phyloP scores from a whole-genome alignment of 2,329 filamentous ascomycete genomes.

The Alternaria sp. region DNA sequence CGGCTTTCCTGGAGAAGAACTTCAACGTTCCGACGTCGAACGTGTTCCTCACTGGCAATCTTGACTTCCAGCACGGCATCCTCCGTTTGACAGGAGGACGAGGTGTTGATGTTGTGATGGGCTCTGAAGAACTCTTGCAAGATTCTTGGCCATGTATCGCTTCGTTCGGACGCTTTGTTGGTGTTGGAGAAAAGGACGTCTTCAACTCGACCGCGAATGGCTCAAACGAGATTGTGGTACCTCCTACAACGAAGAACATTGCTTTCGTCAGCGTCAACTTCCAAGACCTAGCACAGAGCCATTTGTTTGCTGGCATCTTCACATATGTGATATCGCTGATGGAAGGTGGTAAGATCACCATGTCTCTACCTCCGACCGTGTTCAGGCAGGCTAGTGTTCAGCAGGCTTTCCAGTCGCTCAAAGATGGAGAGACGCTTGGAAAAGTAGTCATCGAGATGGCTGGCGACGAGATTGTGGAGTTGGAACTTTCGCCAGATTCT shows the following conservation, averaged over 20 bases:
- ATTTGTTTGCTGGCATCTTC: constrained; percentile 1
- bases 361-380: not conserved
- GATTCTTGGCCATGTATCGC: constrained; percentile 36
- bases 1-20: constrained; percentile 3
- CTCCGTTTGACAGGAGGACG: constrained; percentile 20
- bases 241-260: constrained; percentile 1
- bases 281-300: constrained; percentile 4
- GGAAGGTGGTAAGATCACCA: not conserved
- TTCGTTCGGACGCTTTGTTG: constrained; percentile 39
- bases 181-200: constrained; percentile 18
- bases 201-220: constrained; percentile 5
- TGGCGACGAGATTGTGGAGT: constrained; percentile 7
- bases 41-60: constrained; percentile 24
- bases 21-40: constrained; percentile 24
- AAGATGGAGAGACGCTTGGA: constrained; percentile 9
- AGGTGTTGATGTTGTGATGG: constrained; percentile 47
- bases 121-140: constrained; percentile 30
- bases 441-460: constrained; percentile 16
- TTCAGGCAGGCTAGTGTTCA: constrained; percentile 20
- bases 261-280: constrained; percentile 8
- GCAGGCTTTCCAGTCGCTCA: constrained; percentile 22
- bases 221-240: not conserved
- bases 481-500: constrained; percentile 1
- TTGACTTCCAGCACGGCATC: constrained; percentile 6
- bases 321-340: not conserved